phyloP scores from a whole-genome alignment of 2,329 filamentous ascomycete species.

The Dothiorella sarmentorum region DNA sequence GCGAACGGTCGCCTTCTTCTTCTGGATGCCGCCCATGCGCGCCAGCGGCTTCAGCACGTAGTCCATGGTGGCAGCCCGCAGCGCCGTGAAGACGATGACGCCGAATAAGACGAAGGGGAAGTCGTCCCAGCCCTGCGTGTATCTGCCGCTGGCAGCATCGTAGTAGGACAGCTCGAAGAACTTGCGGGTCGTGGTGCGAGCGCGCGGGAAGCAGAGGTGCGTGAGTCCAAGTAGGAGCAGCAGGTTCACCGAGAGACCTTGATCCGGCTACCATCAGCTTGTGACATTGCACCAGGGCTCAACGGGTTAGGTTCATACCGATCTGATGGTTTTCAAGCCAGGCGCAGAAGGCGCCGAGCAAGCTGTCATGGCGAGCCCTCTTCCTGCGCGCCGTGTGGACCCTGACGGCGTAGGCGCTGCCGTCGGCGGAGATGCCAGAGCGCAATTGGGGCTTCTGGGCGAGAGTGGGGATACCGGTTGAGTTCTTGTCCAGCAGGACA shows the following conservation, averaged over 20 bases:
- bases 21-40: slow-evolving; percentile 66
- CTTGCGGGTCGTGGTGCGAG: slow-evolving; percentile 74
- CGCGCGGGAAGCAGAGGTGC: slow-evolving; percentile 77
- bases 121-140: slow-evolving; percentile 77
- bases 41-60: slow-evolving; percentile 79
- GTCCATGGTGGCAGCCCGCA: slow-evolving; percentile 82
- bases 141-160: slow-evolving; percentile 64
- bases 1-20: slow-evolving; percentile 71
- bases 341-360: slow-evolving; percentile 58
- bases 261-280: not conserved
- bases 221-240: slow-evolving; percentile 77
- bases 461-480: not conserved
- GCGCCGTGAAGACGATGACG: slow-evolving; percentile 79
- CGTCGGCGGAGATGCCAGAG: not conserved
- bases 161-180: slow-evolving; percentile 87
- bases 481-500: slow-evolving; percentile 15
- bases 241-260: slow-evolving; percentile 82
- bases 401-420: slow-evolving; percentile 34
- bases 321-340: slow-evolving; percentile 79
- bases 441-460: not conserved
- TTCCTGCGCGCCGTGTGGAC: slow-evolving; percentile 59
- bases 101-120: slow-evolving; percentile 72
- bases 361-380: slow-evolving; percentile 61
- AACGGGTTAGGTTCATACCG: slow-evolving; percentile 53
- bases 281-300: not conserved